phyloP scores from a whole-genome alignment of 768 basidiomycete genomes.

The Dioszegia aurantiaca region DNA sequence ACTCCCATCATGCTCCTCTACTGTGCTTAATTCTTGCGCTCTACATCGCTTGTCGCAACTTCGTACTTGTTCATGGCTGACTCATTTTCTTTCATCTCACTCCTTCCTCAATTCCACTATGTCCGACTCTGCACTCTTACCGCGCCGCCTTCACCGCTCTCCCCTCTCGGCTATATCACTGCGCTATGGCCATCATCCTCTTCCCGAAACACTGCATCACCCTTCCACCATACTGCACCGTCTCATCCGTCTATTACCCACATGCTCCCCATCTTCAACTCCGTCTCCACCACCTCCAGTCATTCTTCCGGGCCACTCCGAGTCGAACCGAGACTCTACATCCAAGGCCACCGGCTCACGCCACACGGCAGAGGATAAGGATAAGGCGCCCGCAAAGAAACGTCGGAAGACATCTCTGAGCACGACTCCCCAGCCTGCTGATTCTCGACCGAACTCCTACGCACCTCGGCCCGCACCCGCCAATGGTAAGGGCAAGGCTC shows the following conservation, averaged over 20 bases:
- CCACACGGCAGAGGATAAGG: not conserved
- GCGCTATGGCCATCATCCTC: not conserved
- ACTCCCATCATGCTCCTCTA: not conserved
- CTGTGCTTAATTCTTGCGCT: not conserved
- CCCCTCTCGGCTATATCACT: too few species aligned
- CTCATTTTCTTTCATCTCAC: not conserved
- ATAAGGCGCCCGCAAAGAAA: constrained; percentile 9
- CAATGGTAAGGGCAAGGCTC: constrained; percentile 8
- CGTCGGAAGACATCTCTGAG: constrained; percentile 11
- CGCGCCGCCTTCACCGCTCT: not conserved
- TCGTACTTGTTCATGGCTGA: not conserved
- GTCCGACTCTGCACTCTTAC: not conserved
- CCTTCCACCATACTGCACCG: not conserved
- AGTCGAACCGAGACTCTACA: not conserved
- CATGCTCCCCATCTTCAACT: not conserved
- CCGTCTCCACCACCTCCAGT: constrained; percentile 8
- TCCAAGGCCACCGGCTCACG: not conserved
- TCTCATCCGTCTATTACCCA: not conserved
- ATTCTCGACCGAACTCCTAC: constrained; percentile 11
- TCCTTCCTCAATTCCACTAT: not conserved
- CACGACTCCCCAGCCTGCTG: constrained; percentile 14
- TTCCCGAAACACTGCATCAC: not conserved
- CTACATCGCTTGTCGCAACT: not conserved
- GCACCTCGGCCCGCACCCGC: not conserved
- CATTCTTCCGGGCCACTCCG: not conserved